Evolutionary conservation across 371 early-diverging fungal genomes (phyloP), one percentile per base, ranked within the genome.

Genomic region (Rhizopus arrhizus): DNA sequence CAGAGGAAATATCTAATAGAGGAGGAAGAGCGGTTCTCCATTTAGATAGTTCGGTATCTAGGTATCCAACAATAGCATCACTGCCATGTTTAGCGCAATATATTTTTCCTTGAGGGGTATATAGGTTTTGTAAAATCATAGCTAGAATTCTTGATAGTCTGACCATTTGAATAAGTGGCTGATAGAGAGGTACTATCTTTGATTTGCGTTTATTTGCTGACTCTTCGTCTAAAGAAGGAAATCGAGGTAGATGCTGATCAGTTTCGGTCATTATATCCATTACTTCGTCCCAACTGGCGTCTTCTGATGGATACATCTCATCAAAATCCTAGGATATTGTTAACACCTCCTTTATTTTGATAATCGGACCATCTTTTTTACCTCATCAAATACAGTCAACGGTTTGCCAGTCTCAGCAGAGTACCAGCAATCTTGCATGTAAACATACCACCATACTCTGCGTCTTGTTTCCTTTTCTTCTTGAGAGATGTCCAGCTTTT

Each of bases 371-470:
- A 22, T 22, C 13, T 6, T 22, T 4, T 13, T 41, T 47, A 65
- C 70, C 51, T 64, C 67, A 36, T 76, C 73, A 54, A 71, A 67
- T 15, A 59, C 56, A 28, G 65, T 64, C 28, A 64, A 45, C 4
- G 77, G 73, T 10, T 66, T 57, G 2, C 74, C 74, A 41, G 69
- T 61, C 11, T 65, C 67, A 31, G 72, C 66, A 2, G 65, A 52
- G 6, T 53, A 55, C 73, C 77, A 76, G 16, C 80, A 61, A 62
- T 85, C 85, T 38, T 75, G 51, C 31, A 82, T 43, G 32, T 80
- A 83, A 12, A 73, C 53, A 72, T 69, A 61, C 79, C 83, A 81
- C 84, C 84, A 85, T 4, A 82, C 68, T 22, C 81, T 72, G 43
- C 72, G 75, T n/a, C 83, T 58, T 16, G 78, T 64, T 66, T 85